Conservation (phyloP, 2,329 filamentous ascomycete genomes). For the Fusarium oxysporum region DNA sequence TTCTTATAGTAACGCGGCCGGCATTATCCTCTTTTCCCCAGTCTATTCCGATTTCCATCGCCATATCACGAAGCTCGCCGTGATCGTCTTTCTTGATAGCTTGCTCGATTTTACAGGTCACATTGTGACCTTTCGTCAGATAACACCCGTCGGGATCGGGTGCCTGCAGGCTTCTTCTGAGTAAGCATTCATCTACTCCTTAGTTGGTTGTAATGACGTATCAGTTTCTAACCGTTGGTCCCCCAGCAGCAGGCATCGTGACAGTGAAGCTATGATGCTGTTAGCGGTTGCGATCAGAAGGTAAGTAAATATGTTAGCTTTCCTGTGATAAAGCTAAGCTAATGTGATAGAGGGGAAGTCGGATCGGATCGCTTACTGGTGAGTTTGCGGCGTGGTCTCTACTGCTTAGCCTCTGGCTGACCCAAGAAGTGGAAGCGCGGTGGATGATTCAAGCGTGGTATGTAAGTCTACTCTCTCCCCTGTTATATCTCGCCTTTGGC, state of each 20-base stretch:
- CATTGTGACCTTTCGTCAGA: accelerated
- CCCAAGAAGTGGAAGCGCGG: background rate
- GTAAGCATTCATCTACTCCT: too few species aligned
- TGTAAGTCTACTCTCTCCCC: too few species aligned
- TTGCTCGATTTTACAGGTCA: too few species aligned
- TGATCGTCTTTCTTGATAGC: too few species aligned
- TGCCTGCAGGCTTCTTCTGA: background rate
- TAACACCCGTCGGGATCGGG: accelerated
- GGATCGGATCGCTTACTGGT: background rate
- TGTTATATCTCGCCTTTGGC: too few species aligned
- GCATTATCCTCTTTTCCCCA: accelerated
- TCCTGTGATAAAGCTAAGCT: too few species aligned
- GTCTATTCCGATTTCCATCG: accelerated
- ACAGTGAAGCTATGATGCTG: background rate
- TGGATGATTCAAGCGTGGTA: background rate
- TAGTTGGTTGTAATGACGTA: too few species aligned
- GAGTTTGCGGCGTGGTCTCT: too few species aligned
- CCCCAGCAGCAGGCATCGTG: background rate
- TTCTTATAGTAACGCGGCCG: background rate
- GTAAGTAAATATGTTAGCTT: too few species aligned
- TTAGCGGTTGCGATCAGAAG: background rate
- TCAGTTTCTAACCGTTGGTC: too few species aligned
- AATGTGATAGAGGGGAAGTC: background rate
- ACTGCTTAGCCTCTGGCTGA: too few species aligned
- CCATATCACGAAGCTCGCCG: background rate